A percentile compares a stretch with the other conserved stretches of the same genome.
Evolutionary conservation across 1,284 basidiomycete genomes (phyloP).

Genomic region (Mrakiaceae sp.): DNA sequence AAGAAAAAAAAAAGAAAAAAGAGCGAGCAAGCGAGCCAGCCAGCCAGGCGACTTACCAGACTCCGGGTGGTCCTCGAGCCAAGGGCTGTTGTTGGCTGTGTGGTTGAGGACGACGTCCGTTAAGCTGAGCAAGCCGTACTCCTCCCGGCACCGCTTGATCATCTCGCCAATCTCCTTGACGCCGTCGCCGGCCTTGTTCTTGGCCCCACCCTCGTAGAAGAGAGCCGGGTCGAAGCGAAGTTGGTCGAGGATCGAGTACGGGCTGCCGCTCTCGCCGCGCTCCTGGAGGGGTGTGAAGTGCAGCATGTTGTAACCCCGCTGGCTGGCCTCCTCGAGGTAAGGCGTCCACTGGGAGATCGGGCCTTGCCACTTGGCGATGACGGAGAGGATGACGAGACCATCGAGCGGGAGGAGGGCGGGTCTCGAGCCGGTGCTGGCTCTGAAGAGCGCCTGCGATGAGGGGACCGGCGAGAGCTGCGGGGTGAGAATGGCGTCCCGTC

Average conservation of each 20-base stretch:
- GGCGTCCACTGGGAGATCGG: slow-evolving; percentile 59
- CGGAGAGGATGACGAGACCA: slow-evolving; percentile 70
- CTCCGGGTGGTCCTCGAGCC: slow-evolving; percentile 88
- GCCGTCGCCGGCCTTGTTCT: slow-evolving; percentile 43
- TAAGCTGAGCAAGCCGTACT: slow-evolving; percentile 74
- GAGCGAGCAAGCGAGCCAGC: no score
- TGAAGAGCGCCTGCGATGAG: slow-evolving; percentile 14
- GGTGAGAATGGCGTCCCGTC: slow-evolving; percentile 55
- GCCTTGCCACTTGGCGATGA: slow-evolving; percentile 97
- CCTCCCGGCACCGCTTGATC: slow-evolving; percentile 57
- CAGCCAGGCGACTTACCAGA: slow-evolving; percentile 48
- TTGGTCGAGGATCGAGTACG: slow-evolving; percentile 85
- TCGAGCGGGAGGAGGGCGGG: slow-evolving; percentile 57
- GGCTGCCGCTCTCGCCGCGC: slow-evolving; percentile 72
- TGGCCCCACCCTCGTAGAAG: slow-evolving; percentile 41
- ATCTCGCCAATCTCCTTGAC: slow-evolving; percentile 49
- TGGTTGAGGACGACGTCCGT: slow-evolving; percentile 94
- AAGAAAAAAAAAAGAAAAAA: neutral
- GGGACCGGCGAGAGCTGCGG: slow-evolving; percentile 38
- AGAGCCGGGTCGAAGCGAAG: slow-evolving; percentile 63
- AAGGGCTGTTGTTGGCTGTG: slow-evolving; percentile 81
- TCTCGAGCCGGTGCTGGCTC: no score
- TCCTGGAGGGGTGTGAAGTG: slow-evolving; percentile 90
- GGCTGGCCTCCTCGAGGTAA: slow-evolving; percentile 66
- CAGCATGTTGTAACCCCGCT: slow-evolving; percentile 88